Base-by-base conservation (phyloP, 2,329 filamentous ascomycete species). In the Grosmannia clavigera region DNA sequence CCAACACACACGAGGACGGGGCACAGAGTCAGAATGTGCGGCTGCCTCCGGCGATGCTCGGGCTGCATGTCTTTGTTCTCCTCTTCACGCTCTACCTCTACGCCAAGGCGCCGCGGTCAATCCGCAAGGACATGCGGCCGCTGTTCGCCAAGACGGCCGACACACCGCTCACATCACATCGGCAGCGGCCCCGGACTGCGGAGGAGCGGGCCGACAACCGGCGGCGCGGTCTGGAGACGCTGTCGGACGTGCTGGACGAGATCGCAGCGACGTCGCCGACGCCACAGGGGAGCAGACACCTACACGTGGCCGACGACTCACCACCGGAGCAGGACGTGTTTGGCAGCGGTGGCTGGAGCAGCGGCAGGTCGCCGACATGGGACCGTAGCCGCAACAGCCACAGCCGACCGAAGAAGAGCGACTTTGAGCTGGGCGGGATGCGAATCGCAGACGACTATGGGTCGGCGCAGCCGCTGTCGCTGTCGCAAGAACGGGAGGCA, bases 41-140 rank as follows among this genome's bases (percentile, higher is more conserved):
- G 1, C 29, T n/a, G 5, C 72, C 73, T 16, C 3, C 67, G 70
- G 5, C 72, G 1, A 75, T 76, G 46, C 65, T 80, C 3, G 75
- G 75, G 35, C 78, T 78, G 0, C 86, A 91, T 66, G 64, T 75
- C 7, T 74, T 80, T 55, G 79, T 83, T 65, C 74, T 80, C 0
- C 64, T 74, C 3, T 73, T 85, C 55, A 79, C 81, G 65, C 58
- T 76, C 27, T 70, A 83, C 63, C 81, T 86, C 22, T 78, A 78
- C 59, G 65, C 67, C 3, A 67, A 75, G 16, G 78, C 76, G 0
- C 70, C 68, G 31, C 71, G 71, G 46, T 74, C 75, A 1, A 79
- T 85, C 61, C 77, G 71, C 29, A 76, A 80, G n/a, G 82, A 87
- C 61, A 78, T 78, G 31, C 81, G 75, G 1, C 81, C 80, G 7